A percentile compares a stretch with the other conserved stretches of the same genome.
Evolutionary conservation across 805 yeast genomes (phyloP).

Genomic region (Wickerhamomyces subpelliculosus): DNA sequence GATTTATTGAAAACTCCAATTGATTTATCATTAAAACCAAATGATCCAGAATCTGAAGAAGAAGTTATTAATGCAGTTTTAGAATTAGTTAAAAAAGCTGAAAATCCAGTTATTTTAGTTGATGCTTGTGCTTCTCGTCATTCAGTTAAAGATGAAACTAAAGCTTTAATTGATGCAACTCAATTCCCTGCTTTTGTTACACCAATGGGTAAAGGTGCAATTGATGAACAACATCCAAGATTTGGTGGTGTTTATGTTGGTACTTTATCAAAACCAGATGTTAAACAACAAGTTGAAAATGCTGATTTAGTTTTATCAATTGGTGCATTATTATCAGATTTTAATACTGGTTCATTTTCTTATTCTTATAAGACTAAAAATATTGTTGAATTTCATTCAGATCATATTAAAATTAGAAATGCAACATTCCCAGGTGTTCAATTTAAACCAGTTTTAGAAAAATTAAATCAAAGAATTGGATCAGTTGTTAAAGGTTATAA

Average conservation of each 20-base stretch:
- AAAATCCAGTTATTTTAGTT: conserved; percentile 68
- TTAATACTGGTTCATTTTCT: conserved; percentile 85
- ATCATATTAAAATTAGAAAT: conserved; percentile 60
- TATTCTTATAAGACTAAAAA: conserved; percentile 69
- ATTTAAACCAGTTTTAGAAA: conserved; percentile 51
- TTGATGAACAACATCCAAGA: conserved; percentile 65
- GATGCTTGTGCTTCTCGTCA: conserved; percentile 88
- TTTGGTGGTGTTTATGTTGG: conserved; percentile 87
- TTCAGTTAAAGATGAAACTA: conserved; percentile 56
- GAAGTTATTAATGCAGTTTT: conserved; percentile 53
- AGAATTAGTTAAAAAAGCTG: conserved; percentile 46
- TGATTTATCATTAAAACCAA: conserved; percentile 49
- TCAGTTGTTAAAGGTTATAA: conserved; percentile 34
- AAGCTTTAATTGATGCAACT: conserved; percentile 53
- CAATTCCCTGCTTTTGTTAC: conserved; percentile 80
- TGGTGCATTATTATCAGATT: conserved; percentile 82
- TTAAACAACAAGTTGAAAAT: conserved; percentile 62
- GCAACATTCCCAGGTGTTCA: conserved; percentile 69
- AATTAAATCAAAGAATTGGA: conserved; percentile 31
- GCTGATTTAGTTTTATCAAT: conserved; percentile 72
- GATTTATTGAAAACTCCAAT: conserved; percentile 55
- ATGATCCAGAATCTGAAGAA: conserved; percentile 53
- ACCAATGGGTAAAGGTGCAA: conserved; percentile 84
- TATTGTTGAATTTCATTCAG: conserved; percentile 74
- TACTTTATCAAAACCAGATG: conserved; percentile 66